Base-by-base conservation (phyloP, 106 monocot species). In the Acanthochlamys bracteata region DNA sequence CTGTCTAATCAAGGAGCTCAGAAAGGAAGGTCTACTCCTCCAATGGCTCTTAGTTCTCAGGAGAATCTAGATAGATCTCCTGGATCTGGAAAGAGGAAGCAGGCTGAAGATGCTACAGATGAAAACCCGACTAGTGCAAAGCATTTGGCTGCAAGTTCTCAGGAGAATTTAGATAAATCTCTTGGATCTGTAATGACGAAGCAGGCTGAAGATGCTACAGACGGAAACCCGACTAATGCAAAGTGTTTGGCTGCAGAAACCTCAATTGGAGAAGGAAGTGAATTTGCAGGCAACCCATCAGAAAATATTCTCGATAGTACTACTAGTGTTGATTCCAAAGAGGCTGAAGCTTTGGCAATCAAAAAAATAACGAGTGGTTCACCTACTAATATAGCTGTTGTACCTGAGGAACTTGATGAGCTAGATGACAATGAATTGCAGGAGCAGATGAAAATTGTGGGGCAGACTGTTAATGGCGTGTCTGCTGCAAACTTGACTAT, bases 71-170 rank as follows among this genome's bases (percentile, higher is more conserved):
- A 78, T 65, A 22, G 66, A 7, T 42, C 39, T 10, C 13, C 20
- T 57, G 69, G 76, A 55, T 76, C 71, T 43, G 75, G 52, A 60
- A 76, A 78, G 56, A 81, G 82, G 33, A 77, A 80, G 72, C 63
- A 64, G n/a, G n/a, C n/a, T n/a, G n/a, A n/a, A n/a, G n/a, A n/a
- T n/a, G n/a, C n/a, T n/a, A n/a, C n/a, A n/a, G n/a, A n/a, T n/a
- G n/a, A n/a, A n/a, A n/a, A n/a, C n/a, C n/a, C n/a, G n/a, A n/a
- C n/a, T n/a, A n/a, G n/a, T n/a, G n/a, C n/a, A n/a, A n/a, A n/a
- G n/a, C n/a, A n/a, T n/a, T n/a, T 52, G 2, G 19, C 25, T 27
- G 7, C 63, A n/a, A n/a, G n/a, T 27, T 66, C 24, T 24, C 57
- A 33, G 63, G 60, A 22, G 26, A 53, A 62, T 40, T 46, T 59